Evolutionary conservation across 1,284 basidiomycete species (phyloP).

Genomic region (Bjerkandera adusta): DNA sequence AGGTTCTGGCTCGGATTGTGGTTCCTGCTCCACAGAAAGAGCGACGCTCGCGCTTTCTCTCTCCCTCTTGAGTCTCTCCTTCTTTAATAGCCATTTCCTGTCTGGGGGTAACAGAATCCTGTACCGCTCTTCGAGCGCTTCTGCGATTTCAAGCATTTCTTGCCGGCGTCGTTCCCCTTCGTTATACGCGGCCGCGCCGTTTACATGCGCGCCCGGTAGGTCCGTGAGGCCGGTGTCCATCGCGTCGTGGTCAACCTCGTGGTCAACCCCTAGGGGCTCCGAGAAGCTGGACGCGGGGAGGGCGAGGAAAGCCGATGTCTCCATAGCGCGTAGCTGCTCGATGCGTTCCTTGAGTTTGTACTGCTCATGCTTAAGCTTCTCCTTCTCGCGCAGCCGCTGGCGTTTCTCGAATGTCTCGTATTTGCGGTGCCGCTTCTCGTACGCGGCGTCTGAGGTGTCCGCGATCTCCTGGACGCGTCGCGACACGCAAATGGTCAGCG

Average conservation of each 20-base stretch:
- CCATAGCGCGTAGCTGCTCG: constrained; percentile 78
- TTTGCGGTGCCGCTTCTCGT: constrained; percentile 81
- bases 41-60: constrained; percentile 15
- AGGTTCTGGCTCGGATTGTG: too few species aligned
- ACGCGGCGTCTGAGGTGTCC: constrained; percentile 84
- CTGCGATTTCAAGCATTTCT: constrained; percentile 69
- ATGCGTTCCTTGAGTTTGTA: constrained; percentile 89
- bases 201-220: constrained; percentile 35
- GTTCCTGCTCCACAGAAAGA: constrained; percentile 13
- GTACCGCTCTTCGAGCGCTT: constrained; percentile 66
- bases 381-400: constrained; percentile 82
- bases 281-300: constrained; percentile 58
- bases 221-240: constrained; percentile 17
- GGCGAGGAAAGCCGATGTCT: constrained; percentile 62
- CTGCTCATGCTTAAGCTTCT: constrained; percentile 87
- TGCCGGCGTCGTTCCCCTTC: constrained; percentile 71
- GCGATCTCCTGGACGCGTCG: constrained; percentile 44
- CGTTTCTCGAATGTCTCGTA: constrained; percentile 87
- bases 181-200: constrained; percentile 38
- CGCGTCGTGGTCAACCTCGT: constrained; percentile 29
- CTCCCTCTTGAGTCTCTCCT: constrained; percentile 16
- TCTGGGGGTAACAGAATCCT: constrained; percentile 68
- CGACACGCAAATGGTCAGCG: background rate
- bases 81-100: constrained; percentile 24
- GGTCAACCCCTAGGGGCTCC: constrained; percentile 25